Evolutionary conservation across 108 stramenopile species (phyloP).

Genomic region (Epithemia pelagica): DNA sequence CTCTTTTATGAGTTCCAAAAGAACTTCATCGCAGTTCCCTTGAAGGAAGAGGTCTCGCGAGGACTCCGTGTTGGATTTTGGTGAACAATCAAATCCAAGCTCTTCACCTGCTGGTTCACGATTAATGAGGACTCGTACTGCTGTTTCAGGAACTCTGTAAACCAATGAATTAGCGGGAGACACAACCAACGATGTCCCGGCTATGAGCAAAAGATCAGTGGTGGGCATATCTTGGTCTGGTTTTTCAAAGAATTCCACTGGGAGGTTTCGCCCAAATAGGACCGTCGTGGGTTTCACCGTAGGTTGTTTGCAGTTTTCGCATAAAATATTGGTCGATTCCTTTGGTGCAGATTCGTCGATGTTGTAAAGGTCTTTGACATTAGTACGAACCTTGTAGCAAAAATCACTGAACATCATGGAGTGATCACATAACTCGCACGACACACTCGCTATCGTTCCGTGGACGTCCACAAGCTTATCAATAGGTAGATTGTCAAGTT

Average conservation of each 20-base stretch:
- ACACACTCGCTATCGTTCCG: slow-evolving; percentile 48
- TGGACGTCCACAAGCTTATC: slow-evolving; percentile 59
- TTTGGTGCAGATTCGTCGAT: slow-evolving; percentile 20
- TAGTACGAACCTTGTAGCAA: slow-evolving; percentile 30
- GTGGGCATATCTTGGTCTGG: slow-evolving; percentile 42
- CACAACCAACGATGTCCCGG: slow-evolving; percentile 68
- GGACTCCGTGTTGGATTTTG: neutral
- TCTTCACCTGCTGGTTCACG: slow-evolving; percentile 46
- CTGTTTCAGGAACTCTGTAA: slow-evolving; percentile 29
- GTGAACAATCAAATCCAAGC: slow-evolving; percentile 40
- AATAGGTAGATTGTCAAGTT: slow-evolving; percentile 36
- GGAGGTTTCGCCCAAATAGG: slow-evolving; percentile 59
- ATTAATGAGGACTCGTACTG: slow-evolving; percentile 49
- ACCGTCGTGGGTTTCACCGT: slow-evolving; percentile 72
- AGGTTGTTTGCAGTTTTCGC: slow-evolving; percentile 42
- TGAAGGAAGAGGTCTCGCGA: slow-evolving; percentile 48
- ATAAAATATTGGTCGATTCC: slow-evolving; percentile 39
- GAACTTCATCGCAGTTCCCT: slow-evolving; percentile 49
- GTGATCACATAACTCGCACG: slow-evolving; percentile 62
- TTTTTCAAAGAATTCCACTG: slow-evolving; percentile 45
- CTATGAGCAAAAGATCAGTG: slow-evolving; percentile 57
- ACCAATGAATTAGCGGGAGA: slow-evolving; percentile 60
- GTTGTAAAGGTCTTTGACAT: slow-evolving; percentile 69
- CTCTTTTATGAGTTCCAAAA: slow-evolving; percentile 42
- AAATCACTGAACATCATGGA: slow-evolving; percentile 35